A percentile compares a stretch with the other conserved stretches of the same genome.
Conservation (phyloP, 805 yeast species). For the Citeromyces nyonsensis region DNA sequence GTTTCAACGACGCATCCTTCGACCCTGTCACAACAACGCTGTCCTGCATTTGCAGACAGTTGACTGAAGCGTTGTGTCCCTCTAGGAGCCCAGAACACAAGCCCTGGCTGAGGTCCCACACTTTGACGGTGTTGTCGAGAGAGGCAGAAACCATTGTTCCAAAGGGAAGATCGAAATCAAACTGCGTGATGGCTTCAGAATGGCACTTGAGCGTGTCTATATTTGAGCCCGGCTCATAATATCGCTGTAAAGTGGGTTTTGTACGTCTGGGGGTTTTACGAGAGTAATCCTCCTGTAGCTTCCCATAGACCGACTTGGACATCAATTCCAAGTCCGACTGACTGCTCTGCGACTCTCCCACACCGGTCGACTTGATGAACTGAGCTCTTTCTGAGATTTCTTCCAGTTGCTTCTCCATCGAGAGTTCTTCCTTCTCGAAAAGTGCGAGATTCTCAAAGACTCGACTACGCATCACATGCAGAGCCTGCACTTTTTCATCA, state of each 20-base stretch:
- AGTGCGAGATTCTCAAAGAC: conserved; percentile 44
- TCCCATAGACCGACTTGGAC: conserved; percentile 27
- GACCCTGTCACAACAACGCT: conserved; percentile 38
- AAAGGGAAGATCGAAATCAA: conserved; percentile 63
- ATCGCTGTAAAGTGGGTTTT: conserved; percentile 50
- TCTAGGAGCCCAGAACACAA: conserved; percentile 31
- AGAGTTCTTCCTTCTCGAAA: conserved; percentile 46
- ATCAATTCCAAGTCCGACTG: conserved; percentile 9
- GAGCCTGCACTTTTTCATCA: conserved; percentile 36
- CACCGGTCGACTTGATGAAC: conserved; percentile 14
- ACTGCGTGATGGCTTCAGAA: conserved; percentile 30
- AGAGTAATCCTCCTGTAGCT: conserved; percentile 18
- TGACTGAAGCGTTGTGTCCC: conserved; percentile 48
- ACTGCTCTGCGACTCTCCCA: conserved; percentile 3
- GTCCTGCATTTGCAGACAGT: conserved; percentile 43
- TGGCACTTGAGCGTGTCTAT: conserved; percentile 38
- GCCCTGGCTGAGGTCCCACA: conserved; percentile 66
- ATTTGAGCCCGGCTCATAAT: conserved; percentile 40
- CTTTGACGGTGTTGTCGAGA: conserved; percentile 59
- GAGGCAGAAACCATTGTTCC: conserved; percentile 69
- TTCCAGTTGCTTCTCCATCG: conserved; percentile 29
- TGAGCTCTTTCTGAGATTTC: conserved; percentile 27
- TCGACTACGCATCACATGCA: conserved; percentile 32
- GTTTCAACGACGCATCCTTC: conserved; percentile 41
- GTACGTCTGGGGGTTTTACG: conserved; percentile 27